These are phyloP conservation scores for Penicillium concentricum DNA, from an alignment of 2,329 filamentous ascomycete species.

Conservation along the genomic window DNA sequence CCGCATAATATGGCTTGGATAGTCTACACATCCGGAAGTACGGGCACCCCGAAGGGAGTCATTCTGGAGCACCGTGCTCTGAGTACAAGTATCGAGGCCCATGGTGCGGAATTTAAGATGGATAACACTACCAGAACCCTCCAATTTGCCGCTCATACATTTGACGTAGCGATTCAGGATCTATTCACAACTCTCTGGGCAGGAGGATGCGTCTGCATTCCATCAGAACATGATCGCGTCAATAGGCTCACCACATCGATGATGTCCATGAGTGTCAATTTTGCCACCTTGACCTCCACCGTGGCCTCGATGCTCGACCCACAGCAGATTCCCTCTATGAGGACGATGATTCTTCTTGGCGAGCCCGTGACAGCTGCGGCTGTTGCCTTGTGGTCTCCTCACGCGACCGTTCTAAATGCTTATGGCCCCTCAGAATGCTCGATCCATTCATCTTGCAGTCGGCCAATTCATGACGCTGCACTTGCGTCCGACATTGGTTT, in stretches of 20 bases:
- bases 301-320: too few species aligned
- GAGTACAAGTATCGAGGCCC: neutral
- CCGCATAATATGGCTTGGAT: neutral
- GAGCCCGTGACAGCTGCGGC: too few species aligned
- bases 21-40: neutral
- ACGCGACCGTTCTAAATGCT: too few species aligned
- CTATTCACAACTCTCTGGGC: neutral
- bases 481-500: neutral
- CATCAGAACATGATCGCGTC: neutral
- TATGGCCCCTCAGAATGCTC: too few species aligned
- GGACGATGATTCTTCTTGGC: too few species aligned
- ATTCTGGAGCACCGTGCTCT: neutral
- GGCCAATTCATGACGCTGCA: too few species aligned
- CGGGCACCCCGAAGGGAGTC: neutral
- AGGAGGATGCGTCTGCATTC: neutral
- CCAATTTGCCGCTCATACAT: neutral
- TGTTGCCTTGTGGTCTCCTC: too few species aligned
- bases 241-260: neutral
- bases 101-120: neutral
- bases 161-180: neutral
- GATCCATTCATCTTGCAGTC: too few species aligned
- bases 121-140: neutral
- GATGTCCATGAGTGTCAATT: too few species aligned
- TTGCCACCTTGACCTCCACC: neutral
- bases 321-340: too few species aligned